These are phyloP conservation scores for Clonostachys sp. DNA, from an alignment of 2,329 filamentous ascomycete genomes.

Conservation along the genomic window DNA sequence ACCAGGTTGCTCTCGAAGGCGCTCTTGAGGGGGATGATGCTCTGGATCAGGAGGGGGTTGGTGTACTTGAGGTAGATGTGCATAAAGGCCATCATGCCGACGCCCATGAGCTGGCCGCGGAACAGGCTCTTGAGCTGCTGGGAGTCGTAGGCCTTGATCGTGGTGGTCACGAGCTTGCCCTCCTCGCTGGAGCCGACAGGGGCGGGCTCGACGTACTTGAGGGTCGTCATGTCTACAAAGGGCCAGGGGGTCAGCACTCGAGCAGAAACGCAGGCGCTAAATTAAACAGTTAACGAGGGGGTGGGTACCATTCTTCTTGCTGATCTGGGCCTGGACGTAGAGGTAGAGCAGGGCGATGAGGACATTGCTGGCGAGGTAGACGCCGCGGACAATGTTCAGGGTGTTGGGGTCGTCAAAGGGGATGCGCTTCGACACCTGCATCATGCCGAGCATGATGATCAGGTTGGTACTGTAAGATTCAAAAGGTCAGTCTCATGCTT, in stretches of 20 bases:
- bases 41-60: constrained; percentile 98
- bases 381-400: constrained; percentile 49
- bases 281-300: not conserved
- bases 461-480: constrained; percentile 69
- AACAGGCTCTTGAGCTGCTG: constrained; percentile 79
- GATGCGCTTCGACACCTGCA: constrained; percentile 95
- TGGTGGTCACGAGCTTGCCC: constrained; percentile 94
- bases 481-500: constrained; percentile 14
- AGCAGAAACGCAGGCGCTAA: not conserved
- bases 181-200: constrained; percentile 92
- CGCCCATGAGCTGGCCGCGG: constrained; percentile 90
- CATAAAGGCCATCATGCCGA: constrained; percentile 98
- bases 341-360: constrained; percentile 82
- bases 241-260: not conserved
- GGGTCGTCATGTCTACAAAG: constrained; percentile 78
- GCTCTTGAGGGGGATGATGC: constrained; percentile 94
- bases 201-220: constrained; percentile 97
- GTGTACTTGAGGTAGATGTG: constrained; percentile 99
- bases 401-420: constrained; percentile 79
- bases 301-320: constrained; percentile 86
- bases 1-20: constrained; percentile 92
- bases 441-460: constrained; percentile 93
- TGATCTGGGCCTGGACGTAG: constrained; percentile 80
- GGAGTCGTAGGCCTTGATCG: constrained; percentile 90
- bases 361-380: constrained; percentile 62